Evolutionary conservation across 257 asterid genomes (phyloP).

Genomic region (Solanum corneliomulleri): DNA sequence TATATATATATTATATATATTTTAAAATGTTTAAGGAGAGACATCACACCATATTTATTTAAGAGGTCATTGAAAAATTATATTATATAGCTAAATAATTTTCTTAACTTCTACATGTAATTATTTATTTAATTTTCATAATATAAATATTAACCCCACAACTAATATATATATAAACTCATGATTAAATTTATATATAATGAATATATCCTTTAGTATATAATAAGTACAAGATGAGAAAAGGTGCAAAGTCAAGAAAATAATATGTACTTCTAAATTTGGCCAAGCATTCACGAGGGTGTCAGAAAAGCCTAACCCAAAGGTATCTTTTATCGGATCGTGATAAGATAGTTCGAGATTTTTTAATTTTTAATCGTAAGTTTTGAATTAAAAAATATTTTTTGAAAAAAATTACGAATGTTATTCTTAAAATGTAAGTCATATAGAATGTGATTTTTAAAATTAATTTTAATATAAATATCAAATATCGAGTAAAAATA

Average conservation of each 20-base stretch:
- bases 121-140: neutral
- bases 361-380: neutral
- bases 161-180: neutral
- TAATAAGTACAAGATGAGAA: neutral
- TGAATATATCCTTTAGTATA: neutral
- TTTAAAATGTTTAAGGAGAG: neutral
- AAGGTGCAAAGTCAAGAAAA: neutral
- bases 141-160: neutral
- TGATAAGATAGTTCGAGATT: neutral
- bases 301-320: neutral
- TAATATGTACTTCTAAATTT: neutral
- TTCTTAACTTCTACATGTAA: neutral
- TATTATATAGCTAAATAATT: too few species aligned
- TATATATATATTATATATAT: too few species aligned
- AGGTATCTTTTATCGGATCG: neutral
- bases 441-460: accelerated
- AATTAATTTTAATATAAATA: neutral
- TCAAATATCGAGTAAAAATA: neutral
- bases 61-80: neutral
- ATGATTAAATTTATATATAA: neutral
- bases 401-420: accelerated
- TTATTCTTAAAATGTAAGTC: neutral
- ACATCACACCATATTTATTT: too few species aligned
- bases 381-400: neutral
- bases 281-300: constrained; percentile 18